phyloP scores from a whole-genome alignment of 345 rosid species.

The Lumnitzera racemosa region DNA sequence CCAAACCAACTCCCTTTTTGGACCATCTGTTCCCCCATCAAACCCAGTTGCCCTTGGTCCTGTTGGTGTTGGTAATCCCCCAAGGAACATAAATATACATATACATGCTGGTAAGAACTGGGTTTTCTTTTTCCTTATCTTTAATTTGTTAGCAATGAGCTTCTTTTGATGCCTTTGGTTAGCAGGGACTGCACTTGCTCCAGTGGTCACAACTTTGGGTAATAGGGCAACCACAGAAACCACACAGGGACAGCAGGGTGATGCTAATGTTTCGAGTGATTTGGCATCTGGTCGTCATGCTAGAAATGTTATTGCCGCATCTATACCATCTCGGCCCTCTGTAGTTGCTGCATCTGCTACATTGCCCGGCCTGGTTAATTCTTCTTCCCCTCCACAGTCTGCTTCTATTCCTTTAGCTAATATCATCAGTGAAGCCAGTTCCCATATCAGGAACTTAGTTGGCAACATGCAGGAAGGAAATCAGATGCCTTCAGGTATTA shows the following conservation, averaged over 20 bases:
- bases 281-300: slow-evolving; percentile 33
- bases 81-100: slow-evolving; percentile 82
- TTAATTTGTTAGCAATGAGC: slow-evolving; percentile 2
- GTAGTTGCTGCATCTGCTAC: slow-evolving; percentile 23
- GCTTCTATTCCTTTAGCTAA: slow-evolving; percentile 25
- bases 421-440: slow-evolving; percentile 33
- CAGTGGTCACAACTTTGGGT: slow-evolving; percentile 45
- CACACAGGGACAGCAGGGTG: slow-evolving; percentile 41
- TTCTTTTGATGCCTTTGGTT: slow-evolving; percentile 11
- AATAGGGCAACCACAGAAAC: slow-evolving; percentile 43
- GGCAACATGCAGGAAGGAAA: slow-evolving; percentile 42
- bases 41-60: slow-evolving; percentile 38
- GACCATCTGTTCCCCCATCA: slow-evolving; percentile 41
- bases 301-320: slow-evolving; percentile 40
- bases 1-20: slow-evolving; percentile 69
- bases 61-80: slow-evolving; percentile 59
- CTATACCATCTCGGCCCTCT: slow-evolving; percentile 36
- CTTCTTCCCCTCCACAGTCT: slow-evolving; percentile 25
- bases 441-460: slow-evolving; percentile 36
- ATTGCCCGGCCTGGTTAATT: slow-evolving; percentile 21
- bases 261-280: slow-evolving; percentile 23
- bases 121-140: not conserved
- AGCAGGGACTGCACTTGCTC: slow-evolving; percentile 48
- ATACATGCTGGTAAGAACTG: slow-evolving; percentile 81
- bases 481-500: slow-evolving; percentile 46